phyloP scores from a whole-genome alignment of 345 rosid species.

The Kandelia obovata region DNA sequence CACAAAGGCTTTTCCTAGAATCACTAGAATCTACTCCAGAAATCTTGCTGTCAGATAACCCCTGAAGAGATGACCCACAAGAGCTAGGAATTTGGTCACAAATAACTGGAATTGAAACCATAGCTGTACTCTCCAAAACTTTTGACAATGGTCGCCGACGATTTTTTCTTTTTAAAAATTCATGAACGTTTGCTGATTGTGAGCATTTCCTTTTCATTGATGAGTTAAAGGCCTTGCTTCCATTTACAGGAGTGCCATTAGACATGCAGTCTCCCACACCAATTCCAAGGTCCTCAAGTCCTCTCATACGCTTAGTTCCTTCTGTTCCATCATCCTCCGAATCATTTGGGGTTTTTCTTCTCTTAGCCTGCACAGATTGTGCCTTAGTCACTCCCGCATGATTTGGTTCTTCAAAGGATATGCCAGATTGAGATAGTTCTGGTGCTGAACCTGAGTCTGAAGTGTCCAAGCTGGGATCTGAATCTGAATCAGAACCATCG shows the following conservation, averaged over 20 bases:
- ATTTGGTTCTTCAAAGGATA: conserved; percentile 65
- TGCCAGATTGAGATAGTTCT: conserved; percentile 63
- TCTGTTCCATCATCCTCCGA: conserved; percentile 97
- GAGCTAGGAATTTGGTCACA: conserved; percentile 56
- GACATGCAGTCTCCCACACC: conserved; percentile 46
- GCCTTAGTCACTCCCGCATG: conserved; percentile 40
- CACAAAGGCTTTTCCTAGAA: conserved; percentile 49
- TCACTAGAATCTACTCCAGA: conserved; percentile 53
- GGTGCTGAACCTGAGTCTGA: conserved; percentile 38
- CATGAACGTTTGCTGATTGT: conserved; percentile 54
- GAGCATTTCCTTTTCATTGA: conserved; percentile 64
- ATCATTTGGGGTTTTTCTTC: conserved; percentile 91
- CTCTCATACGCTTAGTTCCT: conserved; percentile 95
- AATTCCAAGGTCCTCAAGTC: conserved; percentile 87
- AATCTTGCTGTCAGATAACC: conserved; percentile 53
- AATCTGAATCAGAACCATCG: conserved; percentile 25
- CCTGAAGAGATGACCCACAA: conserved; percentile 45
- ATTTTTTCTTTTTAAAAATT: conserved; percentile 60
- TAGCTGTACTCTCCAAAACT: conserved; percentile 84
- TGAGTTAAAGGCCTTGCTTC: conserved; percentile 43
- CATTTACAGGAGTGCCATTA: conserved; percentile 51
- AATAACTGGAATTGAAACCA: conserved; percentile 69
- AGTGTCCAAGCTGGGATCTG: conserved; percentile 1
- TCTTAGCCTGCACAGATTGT: conserved; percentile 49
- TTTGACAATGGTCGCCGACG: conserved; percentile 80